phyloP scores from a whole-genome alignment of 1,139 yeast genomes.

The Taiozyma sp. region DNA sequence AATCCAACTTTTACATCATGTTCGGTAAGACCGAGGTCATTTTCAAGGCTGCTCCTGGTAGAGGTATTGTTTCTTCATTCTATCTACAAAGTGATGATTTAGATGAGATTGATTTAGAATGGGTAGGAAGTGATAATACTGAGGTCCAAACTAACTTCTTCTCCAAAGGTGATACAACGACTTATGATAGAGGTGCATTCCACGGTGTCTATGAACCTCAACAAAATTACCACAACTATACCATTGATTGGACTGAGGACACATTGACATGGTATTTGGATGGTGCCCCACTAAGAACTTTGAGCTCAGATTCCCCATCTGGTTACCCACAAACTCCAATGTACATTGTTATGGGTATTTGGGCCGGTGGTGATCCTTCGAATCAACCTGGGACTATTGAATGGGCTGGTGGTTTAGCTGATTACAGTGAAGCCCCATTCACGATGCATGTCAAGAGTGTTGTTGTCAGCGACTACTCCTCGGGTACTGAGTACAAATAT shows the following conservation, averaged over 20 bases:
- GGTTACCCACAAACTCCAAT: conserved; percentile 81
- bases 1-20: conserved; percentile 77
- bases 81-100: conserved; percentile 80
- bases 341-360: conserved; percentile 60
- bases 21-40: conserved; percentile 77
- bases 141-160: conserved; percentile 80
- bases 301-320: conserved; percentile 43
- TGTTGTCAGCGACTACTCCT: conserved; percentile 70
- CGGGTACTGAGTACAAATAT: conserved; percentile 66
- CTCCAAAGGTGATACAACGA: conserved; percentile 68
- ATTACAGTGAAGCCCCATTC: conserved; percentile 61
- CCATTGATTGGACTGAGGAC: conserved; percentile 75
- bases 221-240: conserved; percentile 61
- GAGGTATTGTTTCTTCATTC: conserved; percentile 73
- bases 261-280: conserved; percentile 56
- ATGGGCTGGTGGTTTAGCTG: conserved; percentile 84
- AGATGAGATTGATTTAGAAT: conserved; percentile 84
- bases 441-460: conserved; percentile 59
- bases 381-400: conserved; percentile 66
- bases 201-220: conserved; percentile 55
- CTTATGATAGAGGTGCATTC: conserved; percentile 77
- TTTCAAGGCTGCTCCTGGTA: conserved; percentile 66
- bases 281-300: conserved; percentile 52
- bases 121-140: conserved; percentile 70
- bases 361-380: conserved; percentile 80